phyloP scores from a whole-genome alignment of 441 rosid species.

The Adansonia rubrostipa region DNA sequence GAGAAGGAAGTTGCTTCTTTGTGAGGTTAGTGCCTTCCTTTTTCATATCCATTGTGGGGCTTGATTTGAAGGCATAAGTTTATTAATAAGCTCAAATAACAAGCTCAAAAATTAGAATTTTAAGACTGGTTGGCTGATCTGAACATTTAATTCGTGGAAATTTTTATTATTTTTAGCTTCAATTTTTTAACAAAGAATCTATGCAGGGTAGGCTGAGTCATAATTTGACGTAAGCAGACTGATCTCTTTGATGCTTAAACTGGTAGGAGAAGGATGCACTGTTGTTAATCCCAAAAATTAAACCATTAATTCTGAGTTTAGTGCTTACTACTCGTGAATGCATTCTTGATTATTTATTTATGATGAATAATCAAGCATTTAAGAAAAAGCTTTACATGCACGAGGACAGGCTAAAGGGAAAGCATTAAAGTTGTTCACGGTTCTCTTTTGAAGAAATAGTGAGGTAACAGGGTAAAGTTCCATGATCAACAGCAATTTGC shows the following conservation, averaged over 20 bases:
- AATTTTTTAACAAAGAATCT: background rate
- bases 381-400: constrained; percentile 8
- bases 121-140: background rate
- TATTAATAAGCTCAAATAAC: no score
- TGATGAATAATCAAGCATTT: background rate
- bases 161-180: background rate
- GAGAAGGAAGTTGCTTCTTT: constrained; percentile 21
- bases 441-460: background rate
- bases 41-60: constrained; percentile 24
- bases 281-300: background rate
- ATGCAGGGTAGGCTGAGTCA: background rate
- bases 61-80: constrained; percentile 8
- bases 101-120: background rate
- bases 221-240: background rate
- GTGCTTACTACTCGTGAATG: background rate
- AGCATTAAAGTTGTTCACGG: constrained; percentile 16
- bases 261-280: background rate
- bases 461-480: background rate
- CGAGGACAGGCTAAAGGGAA: background rate
- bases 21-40: constrained; percentile 18
- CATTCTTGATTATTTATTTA: background rate
- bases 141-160: background rate
- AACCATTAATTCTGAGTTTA: background rate
- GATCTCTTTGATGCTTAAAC: background rate
- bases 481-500: background rate